Evolutionary conservation across 306 rosid genomes (phyloP).

Genomic region (Rosa chinensis): DNA sequence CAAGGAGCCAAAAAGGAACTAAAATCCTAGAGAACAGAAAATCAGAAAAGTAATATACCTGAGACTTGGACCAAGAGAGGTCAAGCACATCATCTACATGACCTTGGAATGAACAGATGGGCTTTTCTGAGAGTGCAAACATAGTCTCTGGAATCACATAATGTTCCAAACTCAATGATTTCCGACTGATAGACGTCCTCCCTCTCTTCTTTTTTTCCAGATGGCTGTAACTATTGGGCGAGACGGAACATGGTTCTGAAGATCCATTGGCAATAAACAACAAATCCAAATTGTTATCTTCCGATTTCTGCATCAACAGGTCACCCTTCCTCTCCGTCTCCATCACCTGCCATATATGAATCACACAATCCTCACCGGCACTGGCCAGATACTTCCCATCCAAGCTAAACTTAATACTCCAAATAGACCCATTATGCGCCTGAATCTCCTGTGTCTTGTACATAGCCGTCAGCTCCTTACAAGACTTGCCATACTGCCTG

Average conservation of each 20-base stretch:
- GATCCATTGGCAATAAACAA: constrained; percentile 68
- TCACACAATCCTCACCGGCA: constrained; percentile 95
- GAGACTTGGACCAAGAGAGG: constrained; percentile 98
- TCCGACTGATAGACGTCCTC: constrained; percentile 72
- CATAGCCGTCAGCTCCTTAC: constrained; percentile 71
- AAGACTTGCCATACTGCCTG: constrained; percentile 81
- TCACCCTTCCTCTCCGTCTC: constrained; percentile 88
- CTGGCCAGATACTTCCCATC: constrained; percentile 95
- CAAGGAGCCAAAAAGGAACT: neutral
- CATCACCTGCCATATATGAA: constrained; percentile 93
- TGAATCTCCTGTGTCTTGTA: constrained; percentile 93
- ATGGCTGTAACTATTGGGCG: constrained; percentile 55
- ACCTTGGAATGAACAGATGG: constrained; percentile 81
- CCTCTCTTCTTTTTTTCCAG: constrained; percentile 83
- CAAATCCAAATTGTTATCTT: constrained; percentile 59
- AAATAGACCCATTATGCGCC: constrained; percentile 86
- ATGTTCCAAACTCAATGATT: constrained; percentile 78
- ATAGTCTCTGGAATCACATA: constrained; percentile 65
- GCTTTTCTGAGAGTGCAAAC: constrained; percentile 85
- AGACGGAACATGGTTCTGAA: constrained; percentile 55
- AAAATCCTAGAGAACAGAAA: constrained; percentile 4
- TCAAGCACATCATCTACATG: constrained; percentile 90
- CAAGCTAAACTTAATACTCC: constrained; percentile 95
- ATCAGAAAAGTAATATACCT: constrained; percentile 59
- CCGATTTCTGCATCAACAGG: constrained; percentile 63